phyloP scores from a whole-genome alignment of 192 early-diverging fungal species.

The Backusella tarrabulga region DNA sequence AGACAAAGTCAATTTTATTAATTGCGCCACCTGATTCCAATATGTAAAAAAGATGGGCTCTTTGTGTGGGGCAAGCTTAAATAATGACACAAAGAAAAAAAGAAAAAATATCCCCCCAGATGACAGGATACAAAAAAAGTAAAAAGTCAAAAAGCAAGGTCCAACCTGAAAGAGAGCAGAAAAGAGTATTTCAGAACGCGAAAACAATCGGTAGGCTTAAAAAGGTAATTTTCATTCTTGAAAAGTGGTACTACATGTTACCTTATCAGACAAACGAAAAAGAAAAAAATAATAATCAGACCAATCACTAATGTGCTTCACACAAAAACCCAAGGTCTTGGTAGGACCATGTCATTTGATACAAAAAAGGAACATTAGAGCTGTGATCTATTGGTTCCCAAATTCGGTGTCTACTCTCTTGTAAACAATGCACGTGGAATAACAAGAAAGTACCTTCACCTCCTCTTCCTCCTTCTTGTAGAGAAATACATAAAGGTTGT shows the following conservation, averaged over 20 bases:
- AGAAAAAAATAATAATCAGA: neutral
- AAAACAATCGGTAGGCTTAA: neutral
- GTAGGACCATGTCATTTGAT: neutral
- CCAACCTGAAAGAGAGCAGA: neutral
- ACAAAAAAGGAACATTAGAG: neutral
- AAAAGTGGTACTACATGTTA: constrained; percentile 1
- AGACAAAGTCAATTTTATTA: neutral
- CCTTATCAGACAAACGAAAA: neutral
- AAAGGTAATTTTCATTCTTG: neutral
- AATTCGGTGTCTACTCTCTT: neutral
- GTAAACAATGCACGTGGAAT: neutral
- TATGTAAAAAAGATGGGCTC: neutral
- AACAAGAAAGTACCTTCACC: neutral
- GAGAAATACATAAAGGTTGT: neutral
- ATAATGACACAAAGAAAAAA: neutral
- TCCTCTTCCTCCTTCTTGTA: neutral
- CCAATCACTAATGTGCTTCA: constrained; percentile 1
- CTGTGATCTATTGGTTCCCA: neutral
- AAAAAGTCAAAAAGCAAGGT: neutral
- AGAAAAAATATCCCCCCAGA: neutral
- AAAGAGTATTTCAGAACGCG: neutral
- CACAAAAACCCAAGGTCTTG: neutral
- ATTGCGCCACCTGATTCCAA: neutral
- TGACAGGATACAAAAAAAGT: constrained; percentile 5
- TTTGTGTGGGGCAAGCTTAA: neutral